Evolutionary conservation across 2,329 filamentous ascomycete species (phyloP).

Genomic region (Cylindrodendrum hubeiense): DNA sequence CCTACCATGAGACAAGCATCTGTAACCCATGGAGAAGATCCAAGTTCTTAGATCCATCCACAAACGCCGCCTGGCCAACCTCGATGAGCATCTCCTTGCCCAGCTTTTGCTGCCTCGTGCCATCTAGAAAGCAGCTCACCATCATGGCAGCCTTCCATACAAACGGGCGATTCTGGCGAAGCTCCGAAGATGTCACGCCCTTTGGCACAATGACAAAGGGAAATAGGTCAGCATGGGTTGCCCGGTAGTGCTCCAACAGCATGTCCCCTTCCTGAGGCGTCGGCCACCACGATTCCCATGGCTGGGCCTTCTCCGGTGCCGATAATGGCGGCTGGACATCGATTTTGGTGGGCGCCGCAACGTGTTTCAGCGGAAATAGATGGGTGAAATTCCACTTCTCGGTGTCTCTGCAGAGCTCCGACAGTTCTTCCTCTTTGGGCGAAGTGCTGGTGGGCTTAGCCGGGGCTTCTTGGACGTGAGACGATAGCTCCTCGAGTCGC

Average conservation of each 20-base stretch:
- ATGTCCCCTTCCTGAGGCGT: constrained; percentile 54
- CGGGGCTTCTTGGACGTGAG: constrained; percentile 53
- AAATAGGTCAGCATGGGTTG: constrained; percentile 51
- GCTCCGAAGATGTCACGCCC: constrained; percentile 50
- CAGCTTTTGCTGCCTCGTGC: constrained; percentile 56
- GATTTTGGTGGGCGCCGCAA: not conserved
- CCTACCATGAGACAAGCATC: constrained; percentile 60
- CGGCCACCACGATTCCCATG: constrained; percentile 56
- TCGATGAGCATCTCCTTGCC: constrained; percentile 60
- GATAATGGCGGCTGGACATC: constrained; percentile 24
- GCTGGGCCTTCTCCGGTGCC: constrained; percentile 26
- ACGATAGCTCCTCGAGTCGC: constrained; percentile 62
- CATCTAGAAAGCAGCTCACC: constrained; percentile 56
- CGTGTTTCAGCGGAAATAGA: constrained; percentile 48
- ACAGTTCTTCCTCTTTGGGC: constrained; percentile 14
- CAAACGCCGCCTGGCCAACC: constrained; percentile 54
- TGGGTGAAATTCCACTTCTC: constrained; percentile 47
- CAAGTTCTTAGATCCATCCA: constrained; percentile 57
- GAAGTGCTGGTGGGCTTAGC: constrained; percentile 24
- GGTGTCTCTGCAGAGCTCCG: constrained; percentile 22
- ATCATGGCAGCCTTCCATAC: constrained; percentile 65
- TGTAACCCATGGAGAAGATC: constrained; percentile 62
- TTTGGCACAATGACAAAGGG: constrained; percentile 60
- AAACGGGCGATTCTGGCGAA: constrained; percentile 56
- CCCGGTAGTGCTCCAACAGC: constrained; percentile 53